A percentile compares a stretch with the other conserved stretches of the same genome.
These are phyloP conservation scores for Talaromyces islandicus DNA, from an alignment of 2,329 filamentous ascomycete genomes.

Conservation along the genomic window DNA sequence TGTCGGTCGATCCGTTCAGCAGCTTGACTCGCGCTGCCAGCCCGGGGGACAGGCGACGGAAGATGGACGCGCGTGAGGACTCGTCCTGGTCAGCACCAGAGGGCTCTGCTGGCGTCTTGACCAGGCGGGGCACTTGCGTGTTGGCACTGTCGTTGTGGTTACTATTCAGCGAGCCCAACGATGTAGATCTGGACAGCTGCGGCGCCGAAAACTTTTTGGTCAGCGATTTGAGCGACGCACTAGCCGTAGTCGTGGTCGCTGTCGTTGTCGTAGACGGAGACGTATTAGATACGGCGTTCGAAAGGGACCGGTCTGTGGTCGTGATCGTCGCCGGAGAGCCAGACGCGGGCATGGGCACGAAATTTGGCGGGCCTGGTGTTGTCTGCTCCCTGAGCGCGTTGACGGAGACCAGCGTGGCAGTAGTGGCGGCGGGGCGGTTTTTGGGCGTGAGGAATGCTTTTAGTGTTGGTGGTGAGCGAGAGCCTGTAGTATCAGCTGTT, in stretches of 20 bases:
- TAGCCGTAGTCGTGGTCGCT: background rate
- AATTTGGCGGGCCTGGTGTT: background rate
- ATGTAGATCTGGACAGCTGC: conserved; percentile 17
- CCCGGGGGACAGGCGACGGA: conserved; percentile 37
- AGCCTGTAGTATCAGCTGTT: background rate
- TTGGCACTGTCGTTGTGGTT: conserved; percentile 9
- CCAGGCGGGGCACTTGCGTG: background rate
- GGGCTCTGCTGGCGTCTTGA: background rate
- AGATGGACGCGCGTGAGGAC: conserved; percentile 26
- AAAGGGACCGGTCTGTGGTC: conserved; percentile 1
- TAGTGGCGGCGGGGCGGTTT: background rate
- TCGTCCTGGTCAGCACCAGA: conserved; percentile 19
- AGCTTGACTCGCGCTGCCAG: conserved; percentile 38
- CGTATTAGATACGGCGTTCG: background rate
- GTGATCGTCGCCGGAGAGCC: conserved; percentile 16
- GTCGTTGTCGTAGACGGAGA: background rate
- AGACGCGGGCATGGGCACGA: conserved; percentile 32
- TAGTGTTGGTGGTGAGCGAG: background rate
- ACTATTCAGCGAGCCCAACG: conserved; percentile 13
- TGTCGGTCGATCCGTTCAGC: conserved; percentile 31
- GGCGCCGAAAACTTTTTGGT: conserved; percentile 17
- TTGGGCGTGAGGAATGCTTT: background rate
- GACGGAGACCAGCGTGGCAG: background rate
- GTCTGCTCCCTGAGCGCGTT: background rate
- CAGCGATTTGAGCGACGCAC: conserved; percentile 6